These are phyloP conservation scores for Kwoniella europaea DNA, from an alignment of 768 basidiomycete species.

Conservation along the genomic window DNA sequence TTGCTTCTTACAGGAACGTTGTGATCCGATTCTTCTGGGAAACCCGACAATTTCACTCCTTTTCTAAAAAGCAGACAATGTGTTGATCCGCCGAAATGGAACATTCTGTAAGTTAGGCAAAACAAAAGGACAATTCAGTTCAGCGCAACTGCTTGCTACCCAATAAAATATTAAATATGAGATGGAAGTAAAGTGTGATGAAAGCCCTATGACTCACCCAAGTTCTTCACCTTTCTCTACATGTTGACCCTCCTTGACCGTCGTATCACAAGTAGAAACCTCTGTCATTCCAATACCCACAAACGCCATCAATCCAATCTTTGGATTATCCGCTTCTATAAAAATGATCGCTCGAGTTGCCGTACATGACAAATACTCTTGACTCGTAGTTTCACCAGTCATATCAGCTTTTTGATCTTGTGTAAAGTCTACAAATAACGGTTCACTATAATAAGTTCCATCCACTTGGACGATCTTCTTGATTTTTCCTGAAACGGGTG, in stretches of 20 bases:
- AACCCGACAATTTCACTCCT: conserved; percentile 56
- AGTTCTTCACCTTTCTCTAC: conserved; percentile 66
- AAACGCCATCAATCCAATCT: conserved; percentile 67
- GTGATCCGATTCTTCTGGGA: conserved; percentile 50
- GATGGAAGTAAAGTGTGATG: neutral
- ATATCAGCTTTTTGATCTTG: conserved; percentile 54
- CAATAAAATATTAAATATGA: neutral
- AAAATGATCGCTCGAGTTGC: conserved; percentile 66
- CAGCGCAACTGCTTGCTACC: neutral
- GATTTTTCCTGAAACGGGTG: conserved; percentile 64
- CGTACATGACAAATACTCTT: conserved; percentile 61
- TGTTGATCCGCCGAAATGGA: conserved; percentile 70
- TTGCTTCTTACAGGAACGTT: conserved; percentile 58
- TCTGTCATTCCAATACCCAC: conserved; percentile 69
- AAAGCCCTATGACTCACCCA: conserved; percentile 55
- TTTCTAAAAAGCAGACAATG: conserved; percentile 63
- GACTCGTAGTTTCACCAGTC: conserved; percentile 49
- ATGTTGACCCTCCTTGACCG: conserved; percentile 61
- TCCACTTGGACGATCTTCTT: conserved; percentile 61
- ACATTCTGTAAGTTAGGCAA: conserved; percentile 42
- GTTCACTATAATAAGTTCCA: conserved; percentile 58
- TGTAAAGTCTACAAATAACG: conserved; percentile 59
- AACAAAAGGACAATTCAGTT: neutral
- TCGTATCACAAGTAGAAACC: conserved; percentile 67
- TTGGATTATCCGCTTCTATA: conserved; percentile 64